Evolutionary conservation across 192 early-diverging fungal genomes (phyloP), one percentile per base, ranked within the genome.

Genomic region (Kappamyces sp.): DNA sequence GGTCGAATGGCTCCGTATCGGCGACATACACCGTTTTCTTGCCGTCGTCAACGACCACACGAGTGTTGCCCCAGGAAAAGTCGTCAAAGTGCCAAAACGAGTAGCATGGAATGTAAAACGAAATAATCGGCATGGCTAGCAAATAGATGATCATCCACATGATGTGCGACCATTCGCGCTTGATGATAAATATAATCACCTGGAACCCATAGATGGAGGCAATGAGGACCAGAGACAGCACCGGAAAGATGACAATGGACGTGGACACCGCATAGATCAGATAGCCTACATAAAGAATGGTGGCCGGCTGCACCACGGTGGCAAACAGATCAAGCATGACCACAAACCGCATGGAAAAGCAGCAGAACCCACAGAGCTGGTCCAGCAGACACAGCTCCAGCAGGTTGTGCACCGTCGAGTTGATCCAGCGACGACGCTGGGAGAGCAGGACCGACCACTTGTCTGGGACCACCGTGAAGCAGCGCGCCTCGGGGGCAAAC

Each of bases 21-120:
- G 78, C 65, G 31, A 66, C 55, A 48, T 60, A 69, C 31, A 77
- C 50, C 32, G 73, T 61, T 67, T 80, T 74, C 50, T 77, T 76
- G 15, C 89, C 89, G 61, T 94, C 92, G 46, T 94, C 96, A 49
- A 91, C 83, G 2, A 96, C 91, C 30, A 91, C 65, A 78, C 95
- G 91, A 34, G 95, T 98, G 67, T 93, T 94, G 65, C 95, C 96
- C 96, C 96, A 99, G n/a, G 91, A 94, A 66, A 99, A 99, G 66
- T 99, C 93, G 67, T 99, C 96, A 70, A 97, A 93, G 76, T 94
- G 91, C 96, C 96, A 99, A 83, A 95, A 98, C 22, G 95, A 77
- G 70, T 98, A 98, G 30, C 75, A 43, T 39, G 80, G 74, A 72
- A 79, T 71, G 48, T 69, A 79, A 61, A 83, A 83, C 30, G 87